Base-by-base conservation (phyloP, 306 rosid species). In the Quercus berberidifolia region DNA sequence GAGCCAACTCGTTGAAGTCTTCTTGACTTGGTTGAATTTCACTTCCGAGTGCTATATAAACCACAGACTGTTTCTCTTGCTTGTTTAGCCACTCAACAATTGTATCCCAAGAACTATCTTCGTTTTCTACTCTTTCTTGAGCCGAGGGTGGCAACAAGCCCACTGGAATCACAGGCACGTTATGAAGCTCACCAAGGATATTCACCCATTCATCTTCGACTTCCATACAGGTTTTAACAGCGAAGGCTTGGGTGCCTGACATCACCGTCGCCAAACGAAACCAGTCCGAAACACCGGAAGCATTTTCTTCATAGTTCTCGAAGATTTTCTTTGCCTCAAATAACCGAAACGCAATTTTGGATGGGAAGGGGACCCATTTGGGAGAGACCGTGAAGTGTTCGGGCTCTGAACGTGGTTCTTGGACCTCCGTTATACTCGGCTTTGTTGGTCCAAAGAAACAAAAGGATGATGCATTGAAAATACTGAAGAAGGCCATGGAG, bases 1-100 rank as follows among this genome's bases (percentile, higher is more conserved):
- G 75, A 31, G 86, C 91, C 56, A 91, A 77, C 81, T 86, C 90
- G 3, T 15, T 19, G 21, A 85, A 51, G 8, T 70, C 81, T 8
- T 75, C 67, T 56, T 78, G 78, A 52, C 71, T 82, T 21, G 75
- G 75, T 43, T 72, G 79, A 3, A 76, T 10, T 67, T 85, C 86
- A 70, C 90, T 86, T 9, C 92, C 95, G 72, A 65, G 25, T 8
- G 71, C 71, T 65, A 65, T 9, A 67, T 33, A 67, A 4, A 67
- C 51, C 15, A 67, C 51, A 4, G 51, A 67, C 20, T 84, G 56
- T 56, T 26, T 71, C 3, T 75, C 58, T 49, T 75, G 76, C 38
- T 64, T 76, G 23, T 78, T 81, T 12, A 82, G 1, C 86, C 86
- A 82, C 57, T 21, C 30, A 43, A 3, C 20, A 70, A 20, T 41